phyloP scores from a whole-genome alignment of 2,329 filamentous ascomycete species.

The Ramularia endophylla region DNA sequence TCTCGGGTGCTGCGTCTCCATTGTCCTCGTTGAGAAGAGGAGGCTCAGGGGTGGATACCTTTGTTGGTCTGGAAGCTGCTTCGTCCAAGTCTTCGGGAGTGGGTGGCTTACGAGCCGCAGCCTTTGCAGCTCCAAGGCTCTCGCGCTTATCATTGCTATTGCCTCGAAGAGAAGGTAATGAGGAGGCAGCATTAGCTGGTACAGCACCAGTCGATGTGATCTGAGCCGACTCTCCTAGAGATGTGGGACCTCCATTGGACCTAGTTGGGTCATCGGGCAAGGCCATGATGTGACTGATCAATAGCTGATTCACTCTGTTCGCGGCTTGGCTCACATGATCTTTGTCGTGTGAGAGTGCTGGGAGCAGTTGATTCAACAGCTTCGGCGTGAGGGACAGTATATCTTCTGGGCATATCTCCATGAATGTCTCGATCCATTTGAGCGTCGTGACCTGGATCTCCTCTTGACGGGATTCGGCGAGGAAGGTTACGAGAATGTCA shows the following conservation, averaged over 20 bases:
- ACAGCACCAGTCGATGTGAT: conserved; percentile 2
- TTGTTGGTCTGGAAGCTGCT: conserved; percentile 18
- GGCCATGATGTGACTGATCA: conserved; percentile 93
- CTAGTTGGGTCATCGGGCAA: conserved; percentile 58
- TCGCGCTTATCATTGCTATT: conserved; percentile 18
- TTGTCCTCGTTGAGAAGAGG: conserved; percentile 13
- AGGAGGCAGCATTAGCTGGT: conserved; percentile 1
- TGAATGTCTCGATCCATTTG: conserved; percentile 92
- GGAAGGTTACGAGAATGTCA: conserved; percentile 82
- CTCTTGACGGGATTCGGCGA: conserved; percentile 80
- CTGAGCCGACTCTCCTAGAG: conserved; percentile 5
- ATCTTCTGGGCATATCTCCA: conserved; percentile 96
- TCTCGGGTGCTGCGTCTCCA: conserved; percentile 4
- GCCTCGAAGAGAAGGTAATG: conserved; percentile 5
- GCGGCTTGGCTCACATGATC: conserved; percentile 86
- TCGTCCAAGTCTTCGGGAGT: conserved; percentile 20
- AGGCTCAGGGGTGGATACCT: conserved; percentile 26
- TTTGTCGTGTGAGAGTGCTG: conserved; percentile 86
- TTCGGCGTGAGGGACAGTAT: conserved; percentile 92
- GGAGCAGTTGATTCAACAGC: conserved; percentile 83
- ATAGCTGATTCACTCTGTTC: conserved; percentile 77
- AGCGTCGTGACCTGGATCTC: conserved; percentile 87
- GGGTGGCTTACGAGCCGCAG: conserved; percentile 15
- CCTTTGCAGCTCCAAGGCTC: conserved; percentile 9
- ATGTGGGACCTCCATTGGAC: conserved; percentile 23